phyloP scores from a whole-genome alignment of 176 grass and related monocot species.

The Eragrostis nindensis region DNA sequence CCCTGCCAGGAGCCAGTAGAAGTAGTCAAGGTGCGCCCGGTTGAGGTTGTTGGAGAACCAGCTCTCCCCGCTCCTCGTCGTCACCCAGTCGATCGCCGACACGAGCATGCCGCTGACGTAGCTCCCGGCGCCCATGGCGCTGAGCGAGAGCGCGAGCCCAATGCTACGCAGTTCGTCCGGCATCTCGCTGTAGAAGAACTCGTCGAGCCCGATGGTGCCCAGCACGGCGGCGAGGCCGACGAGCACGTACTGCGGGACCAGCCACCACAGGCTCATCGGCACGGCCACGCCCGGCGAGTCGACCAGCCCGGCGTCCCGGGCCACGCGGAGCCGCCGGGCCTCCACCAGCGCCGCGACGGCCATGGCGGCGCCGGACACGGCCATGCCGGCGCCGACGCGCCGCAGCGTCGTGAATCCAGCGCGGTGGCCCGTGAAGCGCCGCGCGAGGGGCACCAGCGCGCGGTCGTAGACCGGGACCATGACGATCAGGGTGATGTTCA shows the following conservation, averaged over 20 bases:
- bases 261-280: conserved; percentile 86
- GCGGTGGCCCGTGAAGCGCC: conserved; percentile 50
- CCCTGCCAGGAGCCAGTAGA: conserved; percentile 63
- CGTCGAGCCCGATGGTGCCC: conserved; percentile 39
- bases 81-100: conserved; percentile 53
- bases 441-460: conserved; percentile 49
- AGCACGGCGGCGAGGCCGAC: conserved; percentile 56
- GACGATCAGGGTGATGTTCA: conserved; percentile 33
- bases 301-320: conserved; percentile 44
- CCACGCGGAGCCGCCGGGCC: conserved; percentile 46
- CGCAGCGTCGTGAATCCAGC: conserved; percentile 73
- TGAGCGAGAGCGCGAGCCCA: conserved; percentile 64
- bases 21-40: conserved; percentile 73
- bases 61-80: conserved; percentile 33
- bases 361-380: conserved; percentile 48
- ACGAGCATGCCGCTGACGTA: conserved; percentile 62
- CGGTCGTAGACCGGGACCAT: conserved; percentile 63
- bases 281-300: conserved; percentile 45
- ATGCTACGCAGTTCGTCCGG: conserved; percentile 53
- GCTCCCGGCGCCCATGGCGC: conserved; percentile 55
- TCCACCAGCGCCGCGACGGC: conserved; percentile 60
- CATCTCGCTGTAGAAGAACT: conserved; percentile 76
- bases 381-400: conserved; percentile 63
- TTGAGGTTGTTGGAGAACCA: conserved; percentile 78
- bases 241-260: conserved; percentile 68